phyloP scores from a whole-genome alignment of 495 filamentous ascomycete genomes.

The Daldinia decipiens region DNA sequence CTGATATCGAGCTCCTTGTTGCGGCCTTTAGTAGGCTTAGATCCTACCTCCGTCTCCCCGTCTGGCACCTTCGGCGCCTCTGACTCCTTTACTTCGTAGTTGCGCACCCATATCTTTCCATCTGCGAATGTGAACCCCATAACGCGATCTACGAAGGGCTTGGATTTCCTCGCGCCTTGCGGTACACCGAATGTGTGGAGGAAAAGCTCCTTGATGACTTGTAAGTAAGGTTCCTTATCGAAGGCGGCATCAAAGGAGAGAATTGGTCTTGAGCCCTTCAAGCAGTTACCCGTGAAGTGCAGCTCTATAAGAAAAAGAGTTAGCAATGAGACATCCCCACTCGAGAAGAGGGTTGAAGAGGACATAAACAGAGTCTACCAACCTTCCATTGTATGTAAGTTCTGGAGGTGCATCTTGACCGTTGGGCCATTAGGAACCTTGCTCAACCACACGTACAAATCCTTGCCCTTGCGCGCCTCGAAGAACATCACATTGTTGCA shows the following conservation, averaged over 20 bases:
- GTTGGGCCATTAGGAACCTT: constrained; percentile 88
- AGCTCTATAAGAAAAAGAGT: constrained; percentile 66
- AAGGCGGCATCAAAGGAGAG: constrained; percentile 92
- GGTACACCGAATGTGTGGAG: constrained; percentile 94
- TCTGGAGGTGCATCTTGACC: constrained; percentile 86
- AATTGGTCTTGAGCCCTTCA: constrained; percentile 94
- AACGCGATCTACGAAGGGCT: constrained; percentile 96
- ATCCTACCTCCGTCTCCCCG: constrained; percentile 44
- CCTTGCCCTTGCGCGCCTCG: constrained; percentile 93
- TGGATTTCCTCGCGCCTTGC: constrained; percentile 83
- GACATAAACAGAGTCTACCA: constrained; percentile 41
- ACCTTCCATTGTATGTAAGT: constrained; percentile 55
- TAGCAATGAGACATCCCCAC: background rate
- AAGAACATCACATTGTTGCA: constrained; percentile 99
- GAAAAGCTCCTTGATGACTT: constrained; percentile 85
- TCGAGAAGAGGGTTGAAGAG: background rate
- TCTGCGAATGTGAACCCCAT: constrained; percentile 92
- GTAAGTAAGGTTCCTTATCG: constrained; percentile 74
- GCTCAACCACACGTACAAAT: constrained; percentile 92
- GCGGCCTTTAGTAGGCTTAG: constrained; percentile 49
- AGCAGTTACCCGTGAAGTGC: constrained; percentile 95
- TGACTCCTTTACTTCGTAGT: constrained; percentile 91
- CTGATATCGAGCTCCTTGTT: constrained; percentile 75
- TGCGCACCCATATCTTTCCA: constrained; percentile 95
- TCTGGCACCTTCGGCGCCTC: constrained; percentile 65